Evolutionary conservation across 177 flowering plant genomes (phyloP).

Genomic region (Tripterygium wilfordii): DNA sequence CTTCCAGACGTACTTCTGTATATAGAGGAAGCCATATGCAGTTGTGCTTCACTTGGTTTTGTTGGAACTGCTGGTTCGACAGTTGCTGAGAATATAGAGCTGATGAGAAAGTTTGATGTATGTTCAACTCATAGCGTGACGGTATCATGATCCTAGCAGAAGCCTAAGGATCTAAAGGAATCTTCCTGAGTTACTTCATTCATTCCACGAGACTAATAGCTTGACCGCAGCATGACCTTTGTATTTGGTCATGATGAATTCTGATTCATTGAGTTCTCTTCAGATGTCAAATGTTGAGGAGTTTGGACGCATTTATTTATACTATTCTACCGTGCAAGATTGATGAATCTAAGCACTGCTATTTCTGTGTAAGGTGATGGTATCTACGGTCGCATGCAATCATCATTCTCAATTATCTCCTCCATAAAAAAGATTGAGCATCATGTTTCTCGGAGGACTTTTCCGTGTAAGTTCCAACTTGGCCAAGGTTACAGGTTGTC

Average conservation of each 20-base stretch:
- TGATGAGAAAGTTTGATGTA: constrained; percentile 49
- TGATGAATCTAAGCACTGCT: constrained; percentile 2
- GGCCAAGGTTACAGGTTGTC: too few relatives aligned
- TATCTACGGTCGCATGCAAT: too few relatives aligned
- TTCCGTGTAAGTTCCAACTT: too few relatives aligned
- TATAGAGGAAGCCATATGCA: constrained; percentile 77
- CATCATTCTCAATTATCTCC: too few relatives aligned
- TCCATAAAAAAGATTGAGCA: too few relatives aligned
- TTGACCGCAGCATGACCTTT: not conserved
- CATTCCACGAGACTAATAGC: too few relatives aligned
- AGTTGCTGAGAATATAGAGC: constrained; percentile 73
- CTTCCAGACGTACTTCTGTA: constrained; percentile 63
- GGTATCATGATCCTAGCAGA: constrained; percentile 7
- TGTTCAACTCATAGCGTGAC: constrained; percentile 22
- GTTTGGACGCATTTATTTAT: too few relatives aligned
- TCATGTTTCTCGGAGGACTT: too few relatives aligned
- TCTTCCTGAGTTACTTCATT: too few relatives aligned
- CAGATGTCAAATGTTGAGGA: too few relatives aligned
- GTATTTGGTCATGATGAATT: not conserved
- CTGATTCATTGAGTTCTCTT: too few relatives aligned
- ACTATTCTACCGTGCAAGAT: not conserved
- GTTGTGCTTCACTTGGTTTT: constrained; percentile 94
- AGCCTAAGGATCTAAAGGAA: not conserved
- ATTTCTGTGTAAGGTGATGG: too few relatives aligned
- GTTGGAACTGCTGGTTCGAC: constrained; percentile 95